Conservation (phyloP, 2,329 filamentous ascomycete genomes). For the Fusarium coicis region DNA sequence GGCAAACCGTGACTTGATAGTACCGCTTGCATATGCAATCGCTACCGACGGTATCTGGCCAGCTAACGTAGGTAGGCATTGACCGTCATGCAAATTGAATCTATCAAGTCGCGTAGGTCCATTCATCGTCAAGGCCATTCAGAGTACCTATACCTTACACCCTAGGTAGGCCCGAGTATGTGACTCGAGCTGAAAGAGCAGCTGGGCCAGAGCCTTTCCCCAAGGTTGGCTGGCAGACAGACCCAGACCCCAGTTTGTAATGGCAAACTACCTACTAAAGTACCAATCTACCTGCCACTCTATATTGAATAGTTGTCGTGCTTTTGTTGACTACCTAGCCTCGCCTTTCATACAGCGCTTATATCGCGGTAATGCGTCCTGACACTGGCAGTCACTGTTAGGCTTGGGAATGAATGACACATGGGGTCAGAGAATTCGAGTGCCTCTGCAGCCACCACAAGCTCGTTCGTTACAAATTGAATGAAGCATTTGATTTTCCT, state of each 20-base stretch:
- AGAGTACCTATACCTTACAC: not conserved
- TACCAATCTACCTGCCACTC: not conserved
- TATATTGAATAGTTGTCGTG: not conserved
- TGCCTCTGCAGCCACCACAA: not conserved
- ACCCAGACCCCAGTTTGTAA: not conserved
- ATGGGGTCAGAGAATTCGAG: not conserved
- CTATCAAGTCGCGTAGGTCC: not conserved
- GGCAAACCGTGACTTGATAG: not conserved
- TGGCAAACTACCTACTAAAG: not conserved
- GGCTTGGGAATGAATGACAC: not conserved
- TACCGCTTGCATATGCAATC: not conserved
- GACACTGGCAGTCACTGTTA: conserved; percentile 3
- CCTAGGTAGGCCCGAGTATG: not conserved
- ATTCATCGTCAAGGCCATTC: not conserved
- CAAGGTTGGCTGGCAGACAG: not conserved
- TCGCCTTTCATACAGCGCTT: not conserved
- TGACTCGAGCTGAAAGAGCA: not conserved
- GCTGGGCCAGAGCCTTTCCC: not conserved
- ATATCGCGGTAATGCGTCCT: not conserved
- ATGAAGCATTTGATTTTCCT: not conserved
- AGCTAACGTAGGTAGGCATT: not conserved
- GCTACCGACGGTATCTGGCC: not conserved
- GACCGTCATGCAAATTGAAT: not conserved
- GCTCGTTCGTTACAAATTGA: not conserved
- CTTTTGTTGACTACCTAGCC: not conserved